Percentiles rank a stretch among this genome's conserved stretches.
These are phyloP conservation scores for Zymoseptoria tritici DNA, from an alignment of 2,329 filamentous ascomycete species.

Conservation along the genomic window DNA sequence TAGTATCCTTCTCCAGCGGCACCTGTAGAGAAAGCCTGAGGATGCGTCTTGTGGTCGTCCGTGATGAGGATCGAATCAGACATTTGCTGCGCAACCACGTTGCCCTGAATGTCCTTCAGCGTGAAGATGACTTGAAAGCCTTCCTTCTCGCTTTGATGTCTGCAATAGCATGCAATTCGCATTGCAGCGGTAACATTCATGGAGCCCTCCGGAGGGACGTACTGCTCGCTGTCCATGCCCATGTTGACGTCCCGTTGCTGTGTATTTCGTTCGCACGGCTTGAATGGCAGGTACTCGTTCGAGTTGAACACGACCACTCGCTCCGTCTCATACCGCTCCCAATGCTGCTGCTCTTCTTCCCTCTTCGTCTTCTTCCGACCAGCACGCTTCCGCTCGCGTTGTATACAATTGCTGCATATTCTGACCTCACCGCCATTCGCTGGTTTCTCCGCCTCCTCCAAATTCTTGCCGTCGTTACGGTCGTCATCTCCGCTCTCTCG, in stretches of 20 bases:
- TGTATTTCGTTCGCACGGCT: slow-evolving; percentile 43
- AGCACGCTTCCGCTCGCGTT: slow-evolving; percentile 81
- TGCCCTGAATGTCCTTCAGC: slow-evolving; percentile 71
- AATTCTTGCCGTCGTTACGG: slow-evolving; percentile 41
- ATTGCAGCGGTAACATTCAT: slow-evolving; percentile 81
- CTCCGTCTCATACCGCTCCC: slow-evolving; percentile 70
- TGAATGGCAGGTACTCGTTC: slow-evolving; percentile 78
- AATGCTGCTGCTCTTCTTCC: slow-evolving; percentile 82
- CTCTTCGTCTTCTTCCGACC: slow-evolving; percentile 91
- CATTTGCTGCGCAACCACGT: slow-evolving; percentile 74
- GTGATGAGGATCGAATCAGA: slow-evolving; percentile 92
- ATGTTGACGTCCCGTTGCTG: slow-evolving; percentile 20
- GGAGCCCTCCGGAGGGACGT: slow-evolving; percentile 46
- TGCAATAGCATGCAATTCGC: slow-evolving; percentile 95
- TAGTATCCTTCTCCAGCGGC: slow-evolving; percentile 23
- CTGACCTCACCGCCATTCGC: slow-evolving; percentile 87
- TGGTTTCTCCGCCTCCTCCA: slow-evolving; percentile 61
- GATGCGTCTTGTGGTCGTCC: slow-evolving; percentile 89
- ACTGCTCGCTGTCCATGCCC: slow-evolving; percentile 18
- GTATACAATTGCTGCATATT: slow-evolving; percentile 88
- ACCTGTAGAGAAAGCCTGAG: slow-evolving; percentile 24
- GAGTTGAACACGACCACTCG: slow-evolving; percentile 89
- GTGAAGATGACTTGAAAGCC: slow-evolving; percentile 95
- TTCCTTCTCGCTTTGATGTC: slow-evolving; percentile 87
- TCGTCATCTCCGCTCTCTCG: slow-evolving; percentile 32